Base-by-base conservation (phyloP, 1,284 basidiomycete species). In the Meripilus lineatus region DNA sequence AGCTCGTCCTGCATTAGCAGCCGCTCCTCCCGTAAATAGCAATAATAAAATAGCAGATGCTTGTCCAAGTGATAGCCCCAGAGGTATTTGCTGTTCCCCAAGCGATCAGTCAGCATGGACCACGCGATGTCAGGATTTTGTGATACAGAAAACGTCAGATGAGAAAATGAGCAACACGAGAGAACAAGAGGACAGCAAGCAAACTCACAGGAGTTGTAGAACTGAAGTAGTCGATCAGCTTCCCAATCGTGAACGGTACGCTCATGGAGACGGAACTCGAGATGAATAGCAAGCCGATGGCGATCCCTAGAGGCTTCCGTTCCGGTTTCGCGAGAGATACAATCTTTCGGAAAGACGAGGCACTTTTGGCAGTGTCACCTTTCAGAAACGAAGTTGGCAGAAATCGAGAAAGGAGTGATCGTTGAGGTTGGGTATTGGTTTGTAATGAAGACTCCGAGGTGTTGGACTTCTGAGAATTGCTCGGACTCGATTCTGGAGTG, bases 171-270 rank as follows among this genome's bases (percentile, higher is more conserved):
- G 21, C 42, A 6, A 7, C 17, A 21, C 22, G 17, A 24, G 10
- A 14, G 20, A 22, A 25, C 7, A 17, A 18, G 35, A 21, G 22
- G 44, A 35, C 4, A 24, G 15, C 26, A 45, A 15, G 22, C 5
- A 21, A 32, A 72, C 84, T 55, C 58, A 91, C 89, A 25, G 84
- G 81, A 56, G 76, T 74, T 2, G 72, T 49, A 11, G 80, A 67
- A 1, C 90, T 84, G 65, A 94, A 96, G 64, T 89, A 93, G 65
- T 95, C 93, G 50, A 96, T 95, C 39, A 96, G 72, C 61, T 83
- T 89, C 20, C 93, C 93, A 54, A 95, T 84, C 1, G 91, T 90
- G 55, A 95, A 79, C 0, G 93, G 93, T 8, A 96, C 78, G 49
- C 86, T 86, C 80, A 98, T 89, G 7, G 92, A 89, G 11, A 99